These are phyloP conservation scores for Wickerhamiella occidentalis DNA, from an alignment of 805 yeast genomes.

Conservation along the genomic window DNA sequence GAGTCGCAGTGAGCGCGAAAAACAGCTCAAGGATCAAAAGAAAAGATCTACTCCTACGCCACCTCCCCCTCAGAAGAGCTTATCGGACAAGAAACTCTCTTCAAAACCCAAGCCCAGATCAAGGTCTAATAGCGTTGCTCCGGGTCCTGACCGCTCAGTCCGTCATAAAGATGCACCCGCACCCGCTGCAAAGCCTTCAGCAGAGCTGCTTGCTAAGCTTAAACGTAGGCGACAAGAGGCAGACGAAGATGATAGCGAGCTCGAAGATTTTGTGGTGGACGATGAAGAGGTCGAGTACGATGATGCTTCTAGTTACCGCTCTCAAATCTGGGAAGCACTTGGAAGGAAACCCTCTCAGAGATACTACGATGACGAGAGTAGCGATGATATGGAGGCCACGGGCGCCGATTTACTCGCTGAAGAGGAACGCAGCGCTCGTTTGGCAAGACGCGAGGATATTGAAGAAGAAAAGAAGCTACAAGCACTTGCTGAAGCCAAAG, in stretches of 20 bases:
- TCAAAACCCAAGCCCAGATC: neutral
- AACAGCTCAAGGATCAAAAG: neutral
- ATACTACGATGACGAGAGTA: constrained; percentile 36
- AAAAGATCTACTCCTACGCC: neutral
- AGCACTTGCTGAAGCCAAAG: constrained; percentile 38
- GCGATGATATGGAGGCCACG: constrained; percentile 84
- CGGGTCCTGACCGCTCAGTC: neutral
- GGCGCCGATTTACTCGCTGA: constrained; percentile 82
- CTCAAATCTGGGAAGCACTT: constrained; percentile 83
- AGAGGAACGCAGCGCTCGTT: constrained; percentile 54
- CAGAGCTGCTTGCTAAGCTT: constrained; percentile 16
- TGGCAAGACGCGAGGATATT: constrained; percentile 66
- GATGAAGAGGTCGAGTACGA: constrained; percentile 37
- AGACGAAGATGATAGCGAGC: constrained; percentile 37
- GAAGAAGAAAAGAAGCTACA: constrained; percentile 44
- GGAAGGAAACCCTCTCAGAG: constrained; percentile 40
- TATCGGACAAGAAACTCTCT: neutral
- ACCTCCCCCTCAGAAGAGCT: neutral
- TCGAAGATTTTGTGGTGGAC: constrained; percentile 47
- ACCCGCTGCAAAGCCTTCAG: constrained; percentile 20
- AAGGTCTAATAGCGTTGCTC: neutral
- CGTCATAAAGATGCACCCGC: constrained; percentile 14
- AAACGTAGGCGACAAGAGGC: constrained; percentile 12
- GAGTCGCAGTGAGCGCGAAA: neutral
- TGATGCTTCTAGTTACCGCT: constrained; percentile 52